Evolutionary conservation across 2,329 filamentous ascomycete species (phyloP).

Genomic region (Ophiostoma ulmi): DNA sequence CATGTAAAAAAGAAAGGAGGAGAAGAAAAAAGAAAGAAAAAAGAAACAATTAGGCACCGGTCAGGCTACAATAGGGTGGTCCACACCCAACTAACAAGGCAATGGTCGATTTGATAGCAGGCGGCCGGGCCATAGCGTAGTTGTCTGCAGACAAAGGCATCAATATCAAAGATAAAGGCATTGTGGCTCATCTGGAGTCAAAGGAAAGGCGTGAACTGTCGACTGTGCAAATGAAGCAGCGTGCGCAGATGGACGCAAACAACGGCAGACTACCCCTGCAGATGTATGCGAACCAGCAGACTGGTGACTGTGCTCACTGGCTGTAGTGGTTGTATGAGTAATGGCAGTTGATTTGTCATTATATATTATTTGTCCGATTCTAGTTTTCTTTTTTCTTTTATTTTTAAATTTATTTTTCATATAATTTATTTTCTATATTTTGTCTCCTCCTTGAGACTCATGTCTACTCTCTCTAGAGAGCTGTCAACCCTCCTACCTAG

Average conservation of each 20-base stretch:
- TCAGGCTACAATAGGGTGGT: not conserved
- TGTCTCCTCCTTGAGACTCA: not conserved
- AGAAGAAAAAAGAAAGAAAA: not conserved
- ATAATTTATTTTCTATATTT: not conserved
- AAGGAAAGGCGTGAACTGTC: not conserved
- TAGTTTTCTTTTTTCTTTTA: not conserved
- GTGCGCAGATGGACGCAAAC: not conserved
- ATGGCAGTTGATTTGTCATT: not conserved
- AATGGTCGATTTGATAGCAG: not conserved
- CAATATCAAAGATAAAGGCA: not conserved
- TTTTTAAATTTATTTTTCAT: not conserved
- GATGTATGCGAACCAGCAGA: not conserved
- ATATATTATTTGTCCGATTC: not conserved
- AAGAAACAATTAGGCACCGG: not conserved
- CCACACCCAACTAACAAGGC: not conserved
- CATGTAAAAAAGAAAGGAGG: not conserved
- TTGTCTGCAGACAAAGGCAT: not conserved
- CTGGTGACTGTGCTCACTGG: not conserved
- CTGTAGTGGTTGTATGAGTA: not conserved
- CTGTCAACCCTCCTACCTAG: not conserved
- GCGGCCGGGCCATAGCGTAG: not conserved
- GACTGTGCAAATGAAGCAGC: not conserved
- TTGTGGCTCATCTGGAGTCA: not conserved
- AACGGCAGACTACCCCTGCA: constrained; percentile 2
- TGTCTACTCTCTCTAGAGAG: no score